These are phyloP conservation scores for Yamadazyma kitorensis DNA, from an alignment of 805 yeast species.

Conservation along the genomic window DNA sequence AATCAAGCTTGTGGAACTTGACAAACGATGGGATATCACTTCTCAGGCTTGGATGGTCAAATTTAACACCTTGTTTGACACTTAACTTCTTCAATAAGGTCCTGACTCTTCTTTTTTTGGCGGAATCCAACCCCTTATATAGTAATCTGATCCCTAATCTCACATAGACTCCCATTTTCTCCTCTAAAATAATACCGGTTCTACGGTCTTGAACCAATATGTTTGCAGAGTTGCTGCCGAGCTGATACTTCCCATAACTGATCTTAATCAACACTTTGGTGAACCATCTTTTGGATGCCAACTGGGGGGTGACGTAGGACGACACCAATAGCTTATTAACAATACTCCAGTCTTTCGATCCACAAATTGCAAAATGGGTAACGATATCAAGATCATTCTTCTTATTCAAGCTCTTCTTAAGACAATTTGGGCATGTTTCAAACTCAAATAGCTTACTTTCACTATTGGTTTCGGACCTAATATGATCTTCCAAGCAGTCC, in stretches of 20 bases:
- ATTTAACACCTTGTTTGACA: constrained; percentile 78
- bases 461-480: constrained; percentile 16
- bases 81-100: constrained; percentile 63
- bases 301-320: constrained; percentile 71
- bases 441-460: constrained; percentile 51
- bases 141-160: constrained; percentile 82
- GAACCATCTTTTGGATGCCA: constrained; percentile 89
- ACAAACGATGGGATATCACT: constrained; percentile 73
- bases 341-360: constrained; percentile 70
- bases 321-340: constrained; percentile 63
- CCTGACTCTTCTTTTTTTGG: constrained; percentile 58
- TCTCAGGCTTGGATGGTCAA: constrained; percentile 67
- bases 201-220: constrained; percentile 89
- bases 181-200: constrained; percentile 88
- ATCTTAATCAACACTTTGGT: constrained; percentile 77
- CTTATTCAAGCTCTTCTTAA: constrained; percentile 51
- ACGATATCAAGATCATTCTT: constrained; percentile 64
- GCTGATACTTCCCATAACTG: constrained; percentile 80
- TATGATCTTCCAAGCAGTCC: constrained; percentile 45
- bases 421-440: constrained; percentile 79
- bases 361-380: constrained; percentile 87
- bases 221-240: constrained; percentile 82
- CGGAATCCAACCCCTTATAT: constrained; percentile 69
- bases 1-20: constrained; percentile 75
- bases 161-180: constrained; percentile 86